Conservation (phyloP, 2,329 filamentous ascomycete species). For the Claviceps sp. region DNA sequence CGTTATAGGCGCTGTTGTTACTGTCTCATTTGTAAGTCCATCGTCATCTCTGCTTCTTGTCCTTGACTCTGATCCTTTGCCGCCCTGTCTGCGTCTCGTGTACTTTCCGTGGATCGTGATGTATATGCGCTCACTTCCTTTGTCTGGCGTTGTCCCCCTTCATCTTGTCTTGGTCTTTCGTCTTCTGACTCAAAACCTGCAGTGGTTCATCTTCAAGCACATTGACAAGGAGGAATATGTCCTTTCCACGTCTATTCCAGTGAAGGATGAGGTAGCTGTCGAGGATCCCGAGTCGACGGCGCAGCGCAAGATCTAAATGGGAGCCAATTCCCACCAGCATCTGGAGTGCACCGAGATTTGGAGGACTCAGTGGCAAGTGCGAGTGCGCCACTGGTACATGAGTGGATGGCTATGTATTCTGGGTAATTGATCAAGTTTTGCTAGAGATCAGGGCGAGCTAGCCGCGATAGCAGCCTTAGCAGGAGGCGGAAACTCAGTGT, state of each 20-base stretch:
- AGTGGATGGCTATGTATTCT: too few relatives aligned
- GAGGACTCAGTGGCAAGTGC: too few relatives aligned
- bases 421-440: too few relatives aligned
- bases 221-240: conserved; percentile 14
- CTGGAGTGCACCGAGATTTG: neutral
- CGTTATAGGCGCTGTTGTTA: conserved; percentile 30
- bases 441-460: too few relatives aligned
- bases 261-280: neutral
- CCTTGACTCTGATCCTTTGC: neutral
- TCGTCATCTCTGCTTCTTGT: neutral
- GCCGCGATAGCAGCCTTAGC: too few relatives aligned
- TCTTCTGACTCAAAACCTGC: too few relatives aligned
- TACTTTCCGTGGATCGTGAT: too few relatives aligned
- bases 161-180: neutral
- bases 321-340: neutral
- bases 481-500: too few relatives aligned
- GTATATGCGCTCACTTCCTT: too few relatives aligned
- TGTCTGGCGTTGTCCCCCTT: neutral
- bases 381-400: too few relatives aligned
- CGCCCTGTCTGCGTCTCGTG: too few relatives aligned
- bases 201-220: conserved; percentile 10
- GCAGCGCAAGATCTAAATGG: neutral
- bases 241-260: conserved; percentile 11
- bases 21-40: conserved; percentile 23
- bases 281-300: conserved; percentile 7